Evolutionary conservation across 805 yeast species (phyloP).

Genomic region (Lipomyces yamadae): DNA sequence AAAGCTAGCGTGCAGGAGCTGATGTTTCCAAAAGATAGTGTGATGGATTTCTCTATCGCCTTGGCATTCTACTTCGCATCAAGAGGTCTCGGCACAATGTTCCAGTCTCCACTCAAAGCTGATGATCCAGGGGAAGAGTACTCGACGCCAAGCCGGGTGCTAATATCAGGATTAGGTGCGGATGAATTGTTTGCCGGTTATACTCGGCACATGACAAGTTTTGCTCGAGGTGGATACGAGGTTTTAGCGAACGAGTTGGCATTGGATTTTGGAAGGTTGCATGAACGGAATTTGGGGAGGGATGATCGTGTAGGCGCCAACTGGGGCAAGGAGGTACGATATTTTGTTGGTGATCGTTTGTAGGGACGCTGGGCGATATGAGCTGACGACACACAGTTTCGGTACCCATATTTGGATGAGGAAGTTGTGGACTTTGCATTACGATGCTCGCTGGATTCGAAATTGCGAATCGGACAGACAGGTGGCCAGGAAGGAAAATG

Average conservation of each 20-base stretch:
- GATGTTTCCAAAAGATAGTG: slow-evolving; percentile 85
- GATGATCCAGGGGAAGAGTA: slow-evolving; percentile 44
- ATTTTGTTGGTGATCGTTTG: not conserved
- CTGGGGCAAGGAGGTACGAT: slow-evolving; percentile 88
- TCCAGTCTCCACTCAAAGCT: slow-evolving; percentile 14
- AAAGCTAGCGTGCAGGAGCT: slow-evolving; percentile 60
- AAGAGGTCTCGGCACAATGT: slow-evolving; percentile 53
- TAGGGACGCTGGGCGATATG: slow-evolving; percentile 44
- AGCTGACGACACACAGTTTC: slow-evolving; percentile 47
- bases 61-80: slow-evolving; percentile 94
- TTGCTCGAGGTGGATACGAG: slow-evolving; percentile 47
- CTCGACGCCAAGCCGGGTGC: slow-evolving; percentile 63
- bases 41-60: slow-evolving; percentile 95
- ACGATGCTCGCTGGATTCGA: slow-evolving; percentile 47
- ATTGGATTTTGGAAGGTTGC: slow-evolving; percentile 72
- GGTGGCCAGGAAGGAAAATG: slow-evolving; percentile 50
- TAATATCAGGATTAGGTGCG: slow-evolving; percentile 94
- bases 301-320: slow-evolving; percentile 86
- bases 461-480: slow-evolving; percentile 40
- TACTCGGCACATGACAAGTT: slow-evolving; percentile 66
- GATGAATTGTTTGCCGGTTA: slow-evolving; percentile 98
- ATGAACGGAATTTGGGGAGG: slow-evolving; percentile 81
- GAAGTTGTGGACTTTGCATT: slow-evolving; percentile 54
- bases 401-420: slow-evolving; percentile 51
- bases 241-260: slow-evolving; percentile 64